Conservation (phyloP, 2,329 filamentous ascomycete genomes). For the Cercospora sp. region DNA sequence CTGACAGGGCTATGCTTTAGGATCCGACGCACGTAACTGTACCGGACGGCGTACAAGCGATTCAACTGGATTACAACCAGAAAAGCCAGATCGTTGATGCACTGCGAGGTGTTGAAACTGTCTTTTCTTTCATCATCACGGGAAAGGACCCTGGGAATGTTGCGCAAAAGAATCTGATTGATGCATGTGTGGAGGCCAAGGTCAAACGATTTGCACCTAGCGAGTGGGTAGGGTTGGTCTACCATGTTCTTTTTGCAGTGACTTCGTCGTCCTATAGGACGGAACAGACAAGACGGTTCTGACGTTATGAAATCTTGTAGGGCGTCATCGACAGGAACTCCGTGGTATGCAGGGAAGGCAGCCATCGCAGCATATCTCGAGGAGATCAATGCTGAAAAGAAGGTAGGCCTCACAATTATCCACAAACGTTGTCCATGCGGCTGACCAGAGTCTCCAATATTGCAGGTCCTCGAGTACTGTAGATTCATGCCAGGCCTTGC, state of each 20-base stretch:
- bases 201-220: slow-evolving; percentile 24
- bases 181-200: slow-evolving; percentile 17
- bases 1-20: slow-evolving; percentile 2
- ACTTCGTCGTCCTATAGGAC: neutral
- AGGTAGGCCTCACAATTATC: slow-evolving; percentile 35
- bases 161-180: slow-evolving; percentile 19
- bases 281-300: neutral
- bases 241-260: slow-evolving; percentile 2
- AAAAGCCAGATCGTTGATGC: slow-evolving; percentile 1
- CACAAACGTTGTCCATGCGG: neutral
- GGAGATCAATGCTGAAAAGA: slow-evolving; percentile 52
- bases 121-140: slow-evolving; percentile 23
- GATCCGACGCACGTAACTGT: slow-evolving; percentile 2
- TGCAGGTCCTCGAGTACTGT: slow-evolving; percentile 57
- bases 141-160: slow-evolving; percentile 15
- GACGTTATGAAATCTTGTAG: slow-evolving; percentile 3
- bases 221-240: slow-evolving; percentile 19
- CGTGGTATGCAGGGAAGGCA: slow-evolving; percentile 56
- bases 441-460: neutral
- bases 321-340: slow-evolving; percentile 14
- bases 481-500: slow-evolving; percentile 55
- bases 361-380: slow-evolving; percentile 53
- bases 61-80: slow-evolving; percentile 14
- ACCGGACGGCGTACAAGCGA: slow-evolving; percentile 9
- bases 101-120: slow-evolving; percentile 15